Percentiles rank a stretch among this genome's conserved stretches.
phyloP scores from a whole-genome alignment of 2,329 filamentous ascomycete species.

The Truncatella angustata region DNA sequence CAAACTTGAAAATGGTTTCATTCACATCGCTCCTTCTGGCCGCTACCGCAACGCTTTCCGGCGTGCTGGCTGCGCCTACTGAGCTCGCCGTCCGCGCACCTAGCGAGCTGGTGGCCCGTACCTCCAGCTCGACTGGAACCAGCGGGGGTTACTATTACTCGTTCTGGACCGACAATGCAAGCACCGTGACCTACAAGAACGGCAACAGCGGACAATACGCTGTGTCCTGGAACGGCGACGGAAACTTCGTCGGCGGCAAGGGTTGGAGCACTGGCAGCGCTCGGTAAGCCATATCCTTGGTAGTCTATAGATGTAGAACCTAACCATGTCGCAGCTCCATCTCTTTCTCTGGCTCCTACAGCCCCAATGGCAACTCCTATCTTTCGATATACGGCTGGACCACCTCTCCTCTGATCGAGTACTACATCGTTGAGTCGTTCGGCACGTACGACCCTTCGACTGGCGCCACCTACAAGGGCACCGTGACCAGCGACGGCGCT shows the following conservation, averaged over 20 bases:
- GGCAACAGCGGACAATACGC: constrained; percentile 47
- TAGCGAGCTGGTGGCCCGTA: constrained; percentile 32
- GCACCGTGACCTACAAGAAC: constrained; percentile 53
- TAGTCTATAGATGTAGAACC: constrained; percentile 7
- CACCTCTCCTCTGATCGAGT: constrained; percentile 39
- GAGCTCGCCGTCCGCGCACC: constrained; percentile 28
- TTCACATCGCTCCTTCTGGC: constrained; percentile 38
- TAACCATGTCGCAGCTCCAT: constrained; percentile 35
- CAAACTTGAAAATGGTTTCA: constrained; percentile 34
- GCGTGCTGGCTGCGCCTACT: constrained; percentile 33
- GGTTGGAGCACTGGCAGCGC: constrained; percentile 39
- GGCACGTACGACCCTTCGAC: constrained; percentile 41
- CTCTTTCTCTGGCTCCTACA: constrained; percentile 46
- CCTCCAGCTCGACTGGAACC: constrained; percentile 46
- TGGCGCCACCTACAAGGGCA: constrained; percentile 31
- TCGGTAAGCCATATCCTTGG: constrained; percentile 10
- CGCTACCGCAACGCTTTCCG: constrained; percentile 29
- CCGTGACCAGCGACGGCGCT: constrained; percentile 29
- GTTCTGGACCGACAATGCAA: constrained; percentile 57
- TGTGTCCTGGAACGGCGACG: constrained; percentile 44
- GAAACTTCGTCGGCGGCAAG: constrained; percentile 49
- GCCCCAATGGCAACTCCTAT: constrained; percentile 46
- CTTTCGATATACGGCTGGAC: constrained; percentile 42
- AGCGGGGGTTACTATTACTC: constrained; percentile 60
- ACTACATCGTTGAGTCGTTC: constrained; percentile 39